A percentile compares a stretch with the other conserved stretches of the same genome.
These are phyloP conservation scores for Astragalus glycyphyllos DNA, from an alignment of 306 rosid species.

Conservation along the genomic window DNA sequence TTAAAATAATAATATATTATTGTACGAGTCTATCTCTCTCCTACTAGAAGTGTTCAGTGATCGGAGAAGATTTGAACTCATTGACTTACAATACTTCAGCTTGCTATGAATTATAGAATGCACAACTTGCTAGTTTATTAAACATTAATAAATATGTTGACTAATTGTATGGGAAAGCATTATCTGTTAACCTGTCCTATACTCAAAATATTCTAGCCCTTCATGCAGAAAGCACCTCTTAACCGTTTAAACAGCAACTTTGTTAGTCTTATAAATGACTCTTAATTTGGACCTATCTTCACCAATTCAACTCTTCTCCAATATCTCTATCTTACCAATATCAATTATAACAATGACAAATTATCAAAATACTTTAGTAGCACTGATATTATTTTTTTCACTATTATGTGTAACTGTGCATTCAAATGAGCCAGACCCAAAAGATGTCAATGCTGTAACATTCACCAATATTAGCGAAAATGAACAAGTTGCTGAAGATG, in stretches of 20 bases:
- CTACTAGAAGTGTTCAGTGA: too few relatives aligned
- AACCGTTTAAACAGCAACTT: constrained; percentile 30
- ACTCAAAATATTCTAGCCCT: constrained; percentile 26
- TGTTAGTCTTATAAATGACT: constrained; percentile 29
- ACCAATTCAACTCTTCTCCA: constrained; percentile 3
- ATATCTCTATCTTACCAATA: constrained; percentile 6
- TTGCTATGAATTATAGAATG: background rate
- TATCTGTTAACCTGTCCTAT: constrained; percentile 11
- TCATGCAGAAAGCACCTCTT: constrained; percentile 43
- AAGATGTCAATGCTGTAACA: too few relatives aligned
- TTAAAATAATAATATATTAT: too few relatives aligned
- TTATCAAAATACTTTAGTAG: constrained; percentile 28
- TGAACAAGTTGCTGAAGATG: constrained; percentile 30
- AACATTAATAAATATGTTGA: background rate
- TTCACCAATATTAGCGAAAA: background rate
- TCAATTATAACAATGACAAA: constrained; percentile 25
- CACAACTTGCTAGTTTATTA: constrained; percentile 9
- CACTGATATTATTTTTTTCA: constrained; percentile 12
- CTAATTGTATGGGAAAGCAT: constrained; percentile 17
- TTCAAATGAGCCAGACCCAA: background rate
- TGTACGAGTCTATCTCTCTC: too few relatives aligned
- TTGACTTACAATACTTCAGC: too few relatives aligned
- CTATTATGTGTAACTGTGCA: constrained; percentile 23
- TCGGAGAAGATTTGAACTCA: too few relatives aligned
- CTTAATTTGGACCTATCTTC: constrained; percentile 1